A percentile compares a stretch with the other conserved stretches of the same genome.
These are phyloP conservation scores for Phytophthora citricola DNA, from an alignment of 352 stramenopile genomes.

Conservation along the genomic window DNA sequence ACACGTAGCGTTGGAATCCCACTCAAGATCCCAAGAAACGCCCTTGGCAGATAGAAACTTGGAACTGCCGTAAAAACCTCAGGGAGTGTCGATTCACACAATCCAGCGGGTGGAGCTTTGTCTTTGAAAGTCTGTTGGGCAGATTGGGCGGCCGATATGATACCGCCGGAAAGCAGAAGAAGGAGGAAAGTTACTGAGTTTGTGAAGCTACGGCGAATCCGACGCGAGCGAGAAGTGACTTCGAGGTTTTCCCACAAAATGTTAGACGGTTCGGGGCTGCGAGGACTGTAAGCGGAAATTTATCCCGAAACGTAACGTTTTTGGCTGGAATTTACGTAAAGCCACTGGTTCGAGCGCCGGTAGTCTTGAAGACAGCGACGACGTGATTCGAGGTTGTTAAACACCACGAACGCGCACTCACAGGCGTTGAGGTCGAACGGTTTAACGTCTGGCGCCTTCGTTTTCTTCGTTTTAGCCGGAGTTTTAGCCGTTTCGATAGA, in stretches of 20 bases:
- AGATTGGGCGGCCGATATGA: constrained; percentile 83
- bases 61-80: constrained; percentile 62
- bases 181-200: constrained; percentile 79
- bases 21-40: constrained; percentile 56
- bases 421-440: constrained; percentile 70
- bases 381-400: constrained; percentile 86
- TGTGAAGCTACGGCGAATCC: constrained; percentile 70
- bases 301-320: constrained; percentile 65
- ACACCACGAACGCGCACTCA: constrained; percentile 88
- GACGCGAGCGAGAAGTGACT: constrained; percentile 61
- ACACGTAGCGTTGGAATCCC: constrained; percentile 66
- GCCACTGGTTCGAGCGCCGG: constrained; percentile 48
- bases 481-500: neutral
- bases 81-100: constrained; percentile 65
- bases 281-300: constrained; percentile 54
- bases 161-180: constrained; percentile 68
- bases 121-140: constrained; percentile 73
- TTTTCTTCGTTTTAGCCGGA: constrained; percentile 21
- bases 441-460: constrained; percentile 29
- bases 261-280: constrained; percentile 80
- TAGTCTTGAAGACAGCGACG: constrained; percentile 85
- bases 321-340: constrained; percentile 63
- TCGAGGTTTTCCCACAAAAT: constrained; percentile 91
- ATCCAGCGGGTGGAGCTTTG: constrained; percentile 61
- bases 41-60: constrained; percentile 28